Evolutionary conservation across 2,329 filamentous ascomycete genomes (phyloP), one percentile per base, ranked within the genome.

Genomic region (Nemania sp.): DNA sequence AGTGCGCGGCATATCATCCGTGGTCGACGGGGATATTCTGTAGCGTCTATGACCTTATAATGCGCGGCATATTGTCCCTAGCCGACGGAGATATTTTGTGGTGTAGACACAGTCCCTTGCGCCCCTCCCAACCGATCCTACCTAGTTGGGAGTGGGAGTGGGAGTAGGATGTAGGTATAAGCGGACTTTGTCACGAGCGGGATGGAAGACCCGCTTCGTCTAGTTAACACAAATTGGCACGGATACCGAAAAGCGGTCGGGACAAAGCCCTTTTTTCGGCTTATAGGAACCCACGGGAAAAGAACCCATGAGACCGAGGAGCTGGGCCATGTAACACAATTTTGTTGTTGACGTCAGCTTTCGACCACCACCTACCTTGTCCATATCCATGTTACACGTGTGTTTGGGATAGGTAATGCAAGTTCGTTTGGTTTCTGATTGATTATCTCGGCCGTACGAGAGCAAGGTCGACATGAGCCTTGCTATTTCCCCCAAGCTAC

Each of bases 131-230:
- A n/a, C 45, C 20, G 15, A 47, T 17, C 18, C 18, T 32, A 32
- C 18, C 37, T 34, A 35, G 32, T 54, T 11, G 37, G 47, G 47
- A 17, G 20, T 53, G 47, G 40, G 51, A 56, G n/a, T n/a, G n/a
- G n/a, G n/a, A 35, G 39, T n/a, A 42, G 17, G 39, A 29, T 29
- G 35, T 39, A 39, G 48, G 21, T 58, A 39, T 20, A 20, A 54
- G 29, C 34, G 35, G 29, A 42, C 18, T 56, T n/a, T 13, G 34
- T 53, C 42, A 9, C 25, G 18, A 10, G 39, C 21, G 25, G 34
- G 20, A 49, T 29, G 15, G 53, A 42, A 54, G 59, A 62, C 59
- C 54, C 59, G 59, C 59, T 43, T 54, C 32, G 32, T 40, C 50
- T 32, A 45, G 50, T 51, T 15, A 54, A 57, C 54, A 46, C 53